Conservation (phyloP, 352 stramenopile species). For the Pythium grandisporangium region DNA sequence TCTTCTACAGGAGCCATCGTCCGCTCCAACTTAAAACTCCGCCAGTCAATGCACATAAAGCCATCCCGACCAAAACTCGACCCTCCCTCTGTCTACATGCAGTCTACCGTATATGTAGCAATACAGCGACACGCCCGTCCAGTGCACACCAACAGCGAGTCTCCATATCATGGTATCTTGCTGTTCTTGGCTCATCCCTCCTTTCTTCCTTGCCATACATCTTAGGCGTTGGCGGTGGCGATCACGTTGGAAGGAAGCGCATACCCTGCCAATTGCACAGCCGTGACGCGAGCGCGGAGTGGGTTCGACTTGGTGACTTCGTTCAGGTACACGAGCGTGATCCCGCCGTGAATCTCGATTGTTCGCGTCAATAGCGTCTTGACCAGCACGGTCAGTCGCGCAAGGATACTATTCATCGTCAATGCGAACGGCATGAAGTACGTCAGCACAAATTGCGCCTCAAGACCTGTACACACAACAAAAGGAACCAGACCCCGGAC, state of each 20-base stretch:
- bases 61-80: too few species aligned
- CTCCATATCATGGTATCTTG: too few species aligned
- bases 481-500: not conserved
- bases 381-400: constrained; percentile 43
- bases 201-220: too few species aligned
- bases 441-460: constrained; percentile 71
- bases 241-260: constrained; percentile 34
- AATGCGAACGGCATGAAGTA: constrained; percentile 85
- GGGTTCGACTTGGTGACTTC: constrained; percentile 77
- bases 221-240: constrained; percentile 46
- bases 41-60: too few species aligned
- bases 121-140: too few species aligned
- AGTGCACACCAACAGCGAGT: too few species aligned
- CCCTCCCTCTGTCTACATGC: too few species aligned
- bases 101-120: not conserved
- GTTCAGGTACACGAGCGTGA: constrained; percentile 69
- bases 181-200: too few species aligned
- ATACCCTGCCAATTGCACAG: constrained; percentile 65
- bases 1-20: too few species aligned
- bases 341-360: constrained; percentile 55
- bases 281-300: constrained; percentile 57
- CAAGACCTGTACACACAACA: constrained; percentile 22
- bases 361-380: constrained; percentile 50
- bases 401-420: constrained; percentile 70
- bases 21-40: too few species aligned